phyloP scores from a whole-genome alignment of 2,329 filamentous ascomycete species.

The Chaetothyriales sp. region DNA sequence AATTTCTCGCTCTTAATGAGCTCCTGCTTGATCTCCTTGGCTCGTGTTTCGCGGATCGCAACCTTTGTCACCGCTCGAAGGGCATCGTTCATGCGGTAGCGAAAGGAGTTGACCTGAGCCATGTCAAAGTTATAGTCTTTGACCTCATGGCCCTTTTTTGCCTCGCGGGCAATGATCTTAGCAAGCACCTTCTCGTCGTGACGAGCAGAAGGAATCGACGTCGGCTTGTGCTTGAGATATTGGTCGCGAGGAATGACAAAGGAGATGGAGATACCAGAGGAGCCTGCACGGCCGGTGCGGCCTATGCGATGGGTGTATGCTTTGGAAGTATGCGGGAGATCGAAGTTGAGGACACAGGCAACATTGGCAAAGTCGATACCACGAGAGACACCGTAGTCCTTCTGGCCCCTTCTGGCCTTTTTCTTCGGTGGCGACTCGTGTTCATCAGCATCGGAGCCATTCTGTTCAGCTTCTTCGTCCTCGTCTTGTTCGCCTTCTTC shows the following conservation, averaged over 20 bases:
- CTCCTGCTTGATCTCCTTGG: conserved; percentile 74
- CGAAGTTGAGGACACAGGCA: conserved; percentile 88
- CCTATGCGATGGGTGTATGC: conserved; percentile 97
- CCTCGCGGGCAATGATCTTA: conserved; percentile 65
- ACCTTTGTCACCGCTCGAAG: conserved; percentile 78
- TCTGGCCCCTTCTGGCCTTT: conserved; percentile 53
- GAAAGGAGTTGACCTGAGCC: conserved; percentile 81
- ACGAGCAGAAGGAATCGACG: conserved; percentile 56
- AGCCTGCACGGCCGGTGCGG: conserved; percentile 77
- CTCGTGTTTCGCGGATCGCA: conserved; percentile 76
- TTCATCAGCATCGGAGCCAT: conserved; percentile 19
- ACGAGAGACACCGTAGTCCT: conserved; percentile 87
- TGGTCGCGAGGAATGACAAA: conserved; percentile 74
- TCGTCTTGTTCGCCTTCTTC: conserved; percentile 25
- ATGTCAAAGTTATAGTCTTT: conserved; percentile 92
- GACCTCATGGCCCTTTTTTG: conserved; percentile 62
- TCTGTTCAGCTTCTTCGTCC: conserved; percentile 17
- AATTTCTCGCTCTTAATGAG: conserved; percentile 87
- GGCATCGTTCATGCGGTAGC: conserved; percentile 88
- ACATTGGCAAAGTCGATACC: conserved; percentile 97
- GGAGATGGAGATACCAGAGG: conserved; percentile 86
- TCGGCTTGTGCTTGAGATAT: conserved; percentile 81
- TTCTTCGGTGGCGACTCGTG: conserved; percentile 41
- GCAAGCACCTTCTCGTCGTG: conserved; percentile 72
- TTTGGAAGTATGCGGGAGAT: conserved; percentile 72